Conservation (phyloP, 1,284 basidiomycete genomes). For the Moniliella sp. region DNA sequence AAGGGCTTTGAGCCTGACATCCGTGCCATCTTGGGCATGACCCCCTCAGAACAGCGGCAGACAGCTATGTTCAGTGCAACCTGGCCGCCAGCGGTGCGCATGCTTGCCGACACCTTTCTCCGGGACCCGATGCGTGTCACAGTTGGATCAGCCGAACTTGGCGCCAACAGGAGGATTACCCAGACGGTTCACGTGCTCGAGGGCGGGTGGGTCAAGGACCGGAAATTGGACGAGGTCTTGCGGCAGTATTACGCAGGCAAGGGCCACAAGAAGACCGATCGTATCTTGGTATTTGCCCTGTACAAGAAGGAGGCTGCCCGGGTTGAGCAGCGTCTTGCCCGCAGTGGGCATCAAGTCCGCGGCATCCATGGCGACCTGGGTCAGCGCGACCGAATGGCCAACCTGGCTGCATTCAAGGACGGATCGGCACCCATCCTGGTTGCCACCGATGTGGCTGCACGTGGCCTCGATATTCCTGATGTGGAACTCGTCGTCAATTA, state of each 20-base stretch:
- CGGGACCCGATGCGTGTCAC: slow-evolving; percentile 67
- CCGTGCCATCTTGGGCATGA: slow-evolving; percentile 59
- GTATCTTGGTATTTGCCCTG: slow-evolving; percentile 76
- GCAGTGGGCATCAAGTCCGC: slow-evolving; percentile 63
- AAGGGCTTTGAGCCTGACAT: slow-evolving; percentile 98
- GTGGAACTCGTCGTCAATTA: slow-evolving; percentile 55
- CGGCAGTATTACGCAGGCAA: slow-evolving; percentile 34
- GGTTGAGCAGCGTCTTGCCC: slow-evolving; percentile 57
- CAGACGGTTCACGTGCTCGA: slow-evolving; percentile 69
- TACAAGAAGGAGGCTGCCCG: slow-evolving; percentile 89
- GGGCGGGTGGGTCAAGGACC: slow-evolving; percentile 69
- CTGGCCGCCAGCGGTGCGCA: slow-evolving; percentile 86
- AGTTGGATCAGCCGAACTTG: slow-evolving; percentile 81
- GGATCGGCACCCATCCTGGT: slow-evolving; percentile 67
- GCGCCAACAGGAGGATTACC: slow-evolving; percentile 70
- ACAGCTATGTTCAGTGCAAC: slow-evolving; percentile 60
- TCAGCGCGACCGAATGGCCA: slow-evolving; percentile 63
- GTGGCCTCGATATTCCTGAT: slow-evolving; percentile 88
- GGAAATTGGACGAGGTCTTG: slow-evolving; percentile 25
- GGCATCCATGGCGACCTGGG: slow-evolving; percentile 79
- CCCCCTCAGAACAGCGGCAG: slow-evolving; percentile 40
- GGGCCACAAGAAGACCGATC: slow-evolving; percentile 41
- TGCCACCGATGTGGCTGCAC: slow-evolving; percentile 88
- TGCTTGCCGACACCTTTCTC: slow-evolving; percentile 76
- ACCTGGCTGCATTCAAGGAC: slow-evolving; percentile 69